Conservation (phyloP, 2,329 filamentous ascomycete species). For the Fusarium piperis region DNA sequence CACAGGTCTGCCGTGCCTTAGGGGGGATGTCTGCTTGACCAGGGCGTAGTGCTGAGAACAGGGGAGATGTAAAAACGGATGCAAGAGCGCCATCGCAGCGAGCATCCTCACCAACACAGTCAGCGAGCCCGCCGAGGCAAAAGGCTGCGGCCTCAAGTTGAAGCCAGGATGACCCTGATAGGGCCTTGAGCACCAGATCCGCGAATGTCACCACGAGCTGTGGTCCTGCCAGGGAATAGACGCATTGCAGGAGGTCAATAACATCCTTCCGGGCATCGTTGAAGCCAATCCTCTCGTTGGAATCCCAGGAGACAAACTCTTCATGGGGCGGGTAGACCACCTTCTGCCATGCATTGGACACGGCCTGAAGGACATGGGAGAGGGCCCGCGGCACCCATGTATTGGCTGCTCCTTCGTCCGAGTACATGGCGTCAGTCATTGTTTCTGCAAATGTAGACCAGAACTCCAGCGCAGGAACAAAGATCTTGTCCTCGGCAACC, state of each 20-base stretch:
- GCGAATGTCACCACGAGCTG: constrained; percentile 67
- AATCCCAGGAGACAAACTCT: constrained; percentile 73
- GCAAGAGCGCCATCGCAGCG: constrained; percentile 67
- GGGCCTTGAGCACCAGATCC: constrained; percentile 61
- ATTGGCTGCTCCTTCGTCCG: constrained; percentile 56
- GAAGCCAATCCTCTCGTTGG: constrained; percentile 73
- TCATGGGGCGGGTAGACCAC: constrained; percentile 71
- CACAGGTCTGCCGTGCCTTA: constrained; percentile 72
- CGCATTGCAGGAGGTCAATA: constrained; percentile 78
- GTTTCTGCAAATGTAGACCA: constrained; percentile 82
- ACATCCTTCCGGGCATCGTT: constrained; percentile 80
- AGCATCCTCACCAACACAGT: constrained; percentile 69
- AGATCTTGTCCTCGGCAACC: constrained; percentile 78
- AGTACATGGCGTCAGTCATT: constrained; percentile 66
- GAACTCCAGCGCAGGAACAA: constrained; percentile 79
- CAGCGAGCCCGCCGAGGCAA: constrained; percentile 73
- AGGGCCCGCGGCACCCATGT: constrained; percentile 69
- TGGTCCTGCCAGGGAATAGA: constrained; percentile 70
- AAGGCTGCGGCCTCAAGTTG: constrained; percentile 70
- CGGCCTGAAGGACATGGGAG: constrained; percentile 68
- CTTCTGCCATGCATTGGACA: constrained; percentile 74
- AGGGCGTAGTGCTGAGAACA: constrained; percentile 66
- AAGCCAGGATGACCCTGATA: constrained; percentile 62
- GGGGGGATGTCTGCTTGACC: constrained; percentile 64
- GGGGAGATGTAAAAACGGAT: constrained; percentile 68